Base-by-base conservation (phyloP, 345 rosid genomes). In the Murraya koenigii region DNA sequence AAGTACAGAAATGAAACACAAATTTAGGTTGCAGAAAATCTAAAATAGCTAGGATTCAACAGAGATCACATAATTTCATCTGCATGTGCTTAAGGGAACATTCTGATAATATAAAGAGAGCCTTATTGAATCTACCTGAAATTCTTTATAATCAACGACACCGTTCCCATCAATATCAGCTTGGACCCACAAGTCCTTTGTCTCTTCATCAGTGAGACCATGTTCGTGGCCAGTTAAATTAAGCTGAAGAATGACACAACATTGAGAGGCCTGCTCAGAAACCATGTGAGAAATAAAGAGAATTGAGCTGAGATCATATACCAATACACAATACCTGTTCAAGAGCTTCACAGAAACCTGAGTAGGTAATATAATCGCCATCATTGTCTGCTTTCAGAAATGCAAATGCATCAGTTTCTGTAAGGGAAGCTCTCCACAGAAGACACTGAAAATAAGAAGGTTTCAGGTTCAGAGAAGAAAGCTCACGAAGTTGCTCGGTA, bases 141-240 rank as follows among this genome's bases (percentile, higher is more conserved):
- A 95, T 85, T 93, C 97, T 74, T 89, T 87, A 80, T 87, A 88
- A 85, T 92, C 93, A 77, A 95, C 75, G 66, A 88, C 77, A 38
- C 90, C 93, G 3, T 92, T 89, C 63, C 96, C 93, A 80, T 93
- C 97, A 28, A 82, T 82, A 83, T 93, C 98, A 76, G 93, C 97
- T 86, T 89, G 97, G 78, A 62, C 77, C 98, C 99, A 95, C 77
- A 95, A 82, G 74, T 93, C 96, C 76, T 76, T 83, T 15, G 81
- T 91, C 88, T 95, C 98, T 81, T 93, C 90, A 44, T 76, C 88
- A 38, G 85, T 87, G 33, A 93, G 96, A 58, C 98, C 99, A 65
- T 91, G 82, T 75, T 80, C 66, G 25, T 89, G 93, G 79, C 93
- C 98, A 6, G 91, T 89, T 81, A 93, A 81, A 61, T 91, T 87